Evolutionary conservation across 768 basidiomycete genomes (phyloP).

Genomic region (Goffeauzyma gilvescens): DNA sequence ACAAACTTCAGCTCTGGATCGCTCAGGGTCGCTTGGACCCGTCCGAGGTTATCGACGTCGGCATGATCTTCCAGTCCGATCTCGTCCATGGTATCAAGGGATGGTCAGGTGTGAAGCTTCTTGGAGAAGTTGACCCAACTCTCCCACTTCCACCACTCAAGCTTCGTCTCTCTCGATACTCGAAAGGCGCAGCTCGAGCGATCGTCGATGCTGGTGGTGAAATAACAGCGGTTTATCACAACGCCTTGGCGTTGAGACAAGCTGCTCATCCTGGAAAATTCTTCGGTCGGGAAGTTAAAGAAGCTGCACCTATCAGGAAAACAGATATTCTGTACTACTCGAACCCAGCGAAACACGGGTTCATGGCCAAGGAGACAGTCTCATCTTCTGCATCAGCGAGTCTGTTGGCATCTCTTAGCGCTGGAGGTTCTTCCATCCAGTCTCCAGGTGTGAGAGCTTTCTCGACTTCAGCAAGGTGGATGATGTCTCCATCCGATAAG

Average conservation of each 20-base stretch:
- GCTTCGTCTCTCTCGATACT: conserved; percentile 66
- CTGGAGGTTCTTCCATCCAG: too few species aligned
- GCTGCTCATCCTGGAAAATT: conserved; percentile 31
- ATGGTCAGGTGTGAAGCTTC: conserved; percentile 62
- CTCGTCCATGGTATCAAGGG: conserved; percentile 69
- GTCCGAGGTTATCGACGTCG: conserved; percentile 69
- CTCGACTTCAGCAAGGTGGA: too few species aligned
- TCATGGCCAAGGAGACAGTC: conserved; percentile 20
- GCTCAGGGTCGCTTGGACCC: conserved; percentile 62
- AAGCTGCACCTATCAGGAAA: conserved; percentile 67
- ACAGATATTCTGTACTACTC: conserved; percentile 45
- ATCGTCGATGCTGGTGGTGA: conserved; percentile 66
- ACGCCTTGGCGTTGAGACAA: conserved; percentile 56
- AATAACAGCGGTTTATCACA: conserved; percentile 80
- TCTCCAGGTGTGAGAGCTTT: too few species aligned
- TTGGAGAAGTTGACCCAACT: conserved; percentile 47
- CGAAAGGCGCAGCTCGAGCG: conserved; percentile 63
- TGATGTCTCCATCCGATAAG: too few species aligned
- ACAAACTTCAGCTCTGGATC: conserved; percentile 79
- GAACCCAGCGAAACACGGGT: conserved; percentile 27
- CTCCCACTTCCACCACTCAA: conserved; percentile 43
- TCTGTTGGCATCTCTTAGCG: too few species aligned
- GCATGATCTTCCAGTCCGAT: conserved; percentile 62
- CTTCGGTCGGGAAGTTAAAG: conserved; percentile 47
- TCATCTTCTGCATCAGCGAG: too few species aligned